These are phyloP conservation scores for Cochlearia excelsa DNA, from an alignment of 345 rosid genomes.

Conservation along the genomic window DNA sequence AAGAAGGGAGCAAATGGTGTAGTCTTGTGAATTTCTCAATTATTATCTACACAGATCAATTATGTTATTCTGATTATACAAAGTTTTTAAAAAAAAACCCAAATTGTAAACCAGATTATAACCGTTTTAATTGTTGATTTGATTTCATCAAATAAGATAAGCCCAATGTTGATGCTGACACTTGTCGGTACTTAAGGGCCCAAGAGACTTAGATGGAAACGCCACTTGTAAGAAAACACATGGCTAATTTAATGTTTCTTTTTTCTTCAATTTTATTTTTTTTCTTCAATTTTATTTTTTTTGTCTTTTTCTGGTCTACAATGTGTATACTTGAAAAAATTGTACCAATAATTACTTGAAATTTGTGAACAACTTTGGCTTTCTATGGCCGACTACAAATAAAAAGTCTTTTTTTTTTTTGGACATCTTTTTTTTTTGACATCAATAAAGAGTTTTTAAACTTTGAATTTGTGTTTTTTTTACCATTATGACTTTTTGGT, in stretches of 20 bases:
- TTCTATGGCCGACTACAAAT: constrained; percentile 8
- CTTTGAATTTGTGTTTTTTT: neutral
- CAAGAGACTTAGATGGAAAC: constrained; percentile 20
- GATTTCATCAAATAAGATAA: neutral
- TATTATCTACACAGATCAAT: too few relatives aligned
- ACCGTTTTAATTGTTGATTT: neutral
- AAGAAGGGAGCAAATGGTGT: too few relatives aligned
- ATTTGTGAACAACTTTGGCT: neutral
- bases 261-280: neutral
- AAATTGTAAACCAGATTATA: too few relatives aligned
- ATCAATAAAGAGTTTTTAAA: neutral
- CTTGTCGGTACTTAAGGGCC: constrained; percentile 1
- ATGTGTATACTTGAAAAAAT: constrained; percentile 19
- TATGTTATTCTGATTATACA: too few relatives aligned
- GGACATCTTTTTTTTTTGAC: too few relatives aligned
- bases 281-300: neutral
- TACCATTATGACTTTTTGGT: neutral
- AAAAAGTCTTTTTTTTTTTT: too few relatives aligned
- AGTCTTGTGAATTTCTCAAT: too few relatives aligned
- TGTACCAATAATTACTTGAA: neutral
- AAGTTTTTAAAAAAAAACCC: too few relatives aligned
- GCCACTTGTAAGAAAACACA: constrained; percentile 27
- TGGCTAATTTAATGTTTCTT: constrained; percentile 19
- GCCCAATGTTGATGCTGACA: constrained; percentile 14
- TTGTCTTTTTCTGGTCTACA: neutral